Conservation (phyloP, 495 filamentous ascomycete genomes). For the Xylaria nigripes region DNA sequence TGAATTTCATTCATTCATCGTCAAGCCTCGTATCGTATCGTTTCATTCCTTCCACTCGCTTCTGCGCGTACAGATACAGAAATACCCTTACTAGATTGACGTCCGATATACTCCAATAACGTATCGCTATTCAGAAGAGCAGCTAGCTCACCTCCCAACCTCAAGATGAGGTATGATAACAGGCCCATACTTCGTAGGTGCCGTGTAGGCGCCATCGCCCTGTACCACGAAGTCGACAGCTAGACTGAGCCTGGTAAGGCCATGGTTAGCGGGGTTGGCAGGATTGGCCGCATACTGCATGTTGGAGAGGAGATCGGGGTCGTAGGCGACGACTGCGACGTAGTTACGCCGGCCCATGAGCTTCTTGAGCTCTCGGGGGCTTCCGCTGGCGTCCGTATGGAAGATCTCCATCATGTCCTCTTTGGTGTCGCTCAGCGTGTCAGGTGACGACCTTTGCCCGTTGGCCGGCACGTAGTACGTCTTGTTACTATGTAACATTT, state of each 20-base stretch:
- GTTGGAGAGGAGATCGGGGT: constrained; percentile 65
- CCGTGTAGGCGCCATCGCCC: constrained; percentile 67
- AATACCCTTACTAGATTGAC: too few species aligned
- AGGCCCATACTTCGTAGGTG: constrained; percentile 91
- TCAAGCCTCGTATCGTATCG: neutral
- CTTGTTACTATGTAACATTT: constrained; percentile 87
- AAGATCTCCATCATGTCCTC: constrained; percentile 99
- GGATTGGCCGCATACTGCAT: constrained; percentile 35
- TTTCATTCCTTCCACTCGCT: too few species aligned
- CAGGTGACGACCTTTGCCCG: constrained; percentile 63
- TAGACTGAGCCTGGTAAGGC: constrained; percentile 67
- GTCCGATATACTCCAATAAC: too few species aligned
- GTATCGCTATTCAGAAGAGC: too few species aligned
- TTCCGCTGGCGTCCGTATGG: constrained; percentile 76
- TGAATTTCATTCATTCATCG: neutral
- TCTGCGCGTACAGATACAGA: too few species aligned
- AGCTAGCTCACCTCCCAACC: constrained; percentile 51
- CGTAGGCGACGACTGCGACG: constrained; percentile 86
- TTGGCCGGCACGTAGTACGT: constrained; percentile 84
- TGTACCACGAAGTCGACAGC: constrained; percentile 98
- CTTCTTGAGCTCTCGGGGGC: constrained; percentile 70
- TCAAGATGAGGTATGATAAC: constrained; percentile 92
- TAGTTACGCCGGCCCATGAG: constrained; percentile 93
- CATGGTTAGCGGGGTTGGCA: constrained; percentile 26
- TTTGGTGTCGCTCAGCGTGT: constrained; percentile 74